phyloP scores from a whole-genome alignment of 2,329 filamentous ascomycete genomes.

The Fusarium palustre region DNA sequence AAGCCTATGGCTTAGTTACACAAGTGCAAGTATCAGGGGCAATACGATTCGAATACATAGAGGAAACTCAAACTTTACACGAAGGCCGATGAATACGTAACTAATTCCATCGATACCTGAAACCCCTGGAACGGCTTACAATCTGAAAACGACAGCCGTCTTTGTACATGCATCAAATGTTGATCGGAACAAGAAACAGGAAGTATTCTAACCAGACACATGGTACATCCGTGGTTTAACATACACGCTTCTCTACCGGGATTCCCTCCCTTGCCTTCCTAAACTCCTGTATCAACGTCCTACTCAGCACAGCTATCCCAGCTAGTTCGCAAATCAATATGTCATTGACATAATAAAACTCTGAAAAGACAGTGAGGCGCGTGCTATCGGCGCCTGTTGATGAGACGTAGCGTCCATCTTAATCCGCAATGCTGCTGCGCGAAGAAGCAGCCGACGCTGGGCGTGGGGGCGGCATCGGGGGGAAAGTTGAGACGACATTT shows the following conservation, averaged over 20 bases:
- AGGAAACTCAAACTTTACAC: background rate
- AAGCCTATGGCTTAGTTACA: slow-evolving; percentile 2
- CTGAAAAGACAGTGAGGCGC: background rate
- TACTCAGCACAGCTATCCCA: background rate
- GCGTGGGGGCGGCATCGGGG: slow-evolving; percentile 30
- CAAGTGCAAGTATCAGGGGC: slow-evolving; percentile 26
- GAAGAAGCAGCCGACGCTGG: slow-evolving; percentile 32
- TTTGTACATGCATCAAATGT: background rate
- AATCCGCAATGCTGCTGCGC: slow-evolving; percentile 30
- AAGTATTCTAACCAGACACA: background rate
- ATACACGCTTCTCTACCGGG: background rate
- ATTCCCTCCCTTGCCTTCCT: background rate
- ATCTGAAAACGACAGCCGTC: background rate
- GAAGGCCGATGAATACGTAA: background rate
- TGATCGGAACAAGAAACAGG: background rate
- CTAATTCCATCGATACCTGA: background rate
- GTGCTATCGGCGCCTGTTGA: background rate
- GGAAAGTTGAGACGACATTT: slow-evolving; percentile 15
- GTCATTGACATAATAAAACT: background rate
- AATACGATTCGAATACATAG: slow-evolving; percentile 11
- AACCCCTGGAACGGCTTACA: background rate
- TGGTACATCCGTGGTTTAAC: background rate
- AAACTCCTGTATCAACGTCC: slow-evolving; percentile 11
- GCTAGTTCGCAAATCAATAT: slow-evolving; percentile 7
- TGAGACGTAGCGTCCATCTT: background rate